Evolutionary conservation across 805 yeast genomes (phyloP), one percentile per base, ranked within the genome.

Genomic region (Lachancea thermotolerans): DNA sequence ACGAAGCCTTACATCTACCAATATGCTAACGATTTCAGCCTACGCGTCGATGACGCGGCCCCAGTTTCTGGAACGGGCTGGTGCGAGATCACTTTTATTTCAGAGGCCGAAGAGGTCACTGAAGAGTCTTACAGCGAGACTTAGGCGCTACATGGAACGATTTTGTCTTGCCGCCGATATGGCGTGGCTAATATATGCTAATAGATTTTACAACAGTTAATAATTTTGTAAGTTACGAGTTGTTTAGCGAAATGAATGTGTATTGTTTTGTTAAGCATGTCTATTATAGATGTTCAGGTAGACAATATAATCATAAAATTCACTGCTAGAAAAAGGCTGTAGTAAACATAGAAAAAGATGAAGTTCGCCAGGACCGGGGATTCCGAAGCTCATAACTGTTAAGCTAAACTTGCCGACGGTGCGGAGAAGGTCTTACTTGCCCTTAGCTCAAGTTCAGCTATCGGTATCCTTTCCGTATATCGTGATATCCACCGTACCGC

Each of bases 1-100:
- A 82, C 98, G 25, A 86, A 84, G 63, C 99, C 99, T n/a, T 91
- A 78, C 70, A 91, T 93, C 58, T 93, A 90, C 68, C 98, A 93
- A 70, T 93, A 79, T 70, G 77, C 83, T 63, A 82, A 86, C 62
- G 54, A 57, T 29, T 60, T 62, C 39, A 45, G 51, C 14, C 42
- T 62, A 42, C 53, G 53, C 21, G 48, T 62, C 25, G 49, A 45
- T 11, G 55, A 50, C 29, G 50, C 50, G 11, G 47, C 54, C 37
- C 42, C 47, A 25, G 48, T 49, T n/a, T 48, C 53, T 11, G 65
- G 67, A 48, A 36, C 59, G 29, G 60, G 64, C 40, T 56, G 66
- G 63, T 51, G 57, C 25, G 67, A 63, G 50, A 64, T 63, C 17
- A 58, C 66, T 11, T 63, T 62, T 51, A 63, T 63, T 30, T 59